Percentiles rank a stretch among this genome's conserved stretches.
Evolutionary conservation across 2,329 filamentous ascomycete genomes (phyloP).

Genomic region (Scedosporium minutisporum): DNA sequence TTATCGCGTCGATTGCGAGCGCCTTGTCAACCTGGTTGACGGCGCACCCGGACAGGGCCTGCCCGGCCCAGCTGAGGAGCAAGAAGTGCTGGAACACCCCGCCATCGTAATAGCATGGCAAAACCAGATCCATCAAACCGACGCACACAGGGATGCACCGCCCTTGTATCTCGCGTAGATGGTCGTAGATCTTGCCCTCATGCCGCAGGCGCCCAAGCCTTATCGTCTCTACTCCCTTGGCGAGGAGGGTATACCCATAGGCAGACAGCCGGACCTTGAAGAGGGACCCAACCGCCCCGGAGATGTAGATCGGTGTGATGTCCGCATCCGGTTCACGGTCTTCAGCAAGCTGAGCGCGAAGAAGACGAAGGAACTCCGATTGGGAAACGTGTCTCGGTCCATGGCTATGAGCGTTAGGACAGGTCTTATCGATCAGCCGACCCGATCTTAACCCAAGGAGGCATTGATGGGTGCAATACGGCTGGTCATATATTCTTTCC

Average conservation of each 20-base stretch:
- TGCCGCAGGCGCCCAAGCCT: conserved; percentile 15
- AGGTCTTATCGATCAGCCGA: conserved; percentile 16
- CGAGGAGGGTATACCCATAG: conserved; percentile 27
- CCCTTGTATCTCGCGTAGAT: conserved; percentile 21
- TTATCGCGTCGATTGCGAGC: background rate
- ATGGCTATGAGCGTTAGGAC: conserved; percentile 19
- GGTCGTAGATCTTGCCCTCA: conserved; percentile 22
- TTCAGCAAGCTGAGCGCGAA: conserved; percentile 18
- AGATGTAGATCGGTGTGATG: conserved; percentile 18
- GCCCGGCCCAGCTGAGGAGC: conserved; percentile 21
- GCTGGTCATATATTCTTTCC: conserved; percentile 14
- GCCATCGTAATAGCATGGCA: conserved; percentile 21
- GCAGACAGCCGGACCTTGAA: conserved; percentile 26
- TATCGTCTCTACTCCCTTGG: conserved; percentile 24
- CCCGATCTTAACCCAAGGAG: conserved; percentile 16
- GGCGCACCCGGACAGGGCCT: conserved; percentile 6
- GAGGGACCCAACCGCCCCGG: conserved; percentile 19
- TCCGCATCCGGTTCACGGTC: conserved; percentile 22
- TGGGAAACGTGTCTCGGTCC: conserved; percentile 15
- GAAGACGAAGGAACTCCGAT: conserved; percentile 17
- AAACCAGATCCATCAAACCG: conserved; percentile 18
- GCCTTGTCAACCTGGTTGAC: background rate
- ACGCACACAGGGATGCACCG: conserved; percentile 24
- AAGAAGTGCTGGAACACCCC: conserved; percentile 21
- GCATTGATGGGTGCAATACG: conserved; percentile 19